Evolutionary conservation across 78 protist species (phyloP).

Genomic region (Pigoraptor vietnamica): DNA sequence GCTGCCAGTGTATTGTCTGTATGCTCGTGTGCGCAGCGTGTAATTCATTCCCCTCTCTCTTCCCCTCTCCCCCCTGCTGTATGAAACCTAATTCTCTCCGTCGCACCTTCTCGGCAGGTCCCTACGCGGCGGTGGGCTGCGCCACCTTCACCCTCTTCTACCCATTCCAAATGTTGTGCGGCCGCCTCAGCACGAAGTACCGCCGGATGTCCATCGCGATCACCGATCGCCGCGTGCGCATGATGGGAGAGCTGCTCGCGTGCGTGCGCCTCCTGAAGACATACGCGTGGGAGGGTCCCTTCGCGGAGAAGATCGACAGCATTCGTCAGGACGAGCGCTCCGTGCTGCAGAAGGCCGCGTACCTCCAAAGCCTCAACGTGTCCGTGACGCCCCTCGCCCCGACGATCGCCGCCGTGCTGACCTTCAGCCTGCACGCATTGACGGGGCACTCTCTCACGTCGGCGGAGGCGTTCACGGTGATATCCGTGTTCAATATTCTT

Average conservation of each 20-base stretch:
- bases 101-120: background rate
- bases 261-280: conserved; percentile 4
- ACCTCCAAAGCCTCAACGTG: background rate
- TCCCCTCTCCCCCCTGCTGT: background rate
- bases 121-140: background rate
- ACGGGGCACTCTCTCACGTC: background rate
- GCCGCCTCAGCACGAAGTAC: no score
- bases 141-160: background rate
- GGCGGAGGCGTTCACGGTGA: background rate
- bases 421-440: background rate
- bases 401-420: background rate
- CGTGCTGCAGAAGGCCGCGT: background rate
- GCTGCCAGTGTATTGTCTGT: background rate
- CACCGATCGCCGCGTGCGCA: conserved; percentile 5
- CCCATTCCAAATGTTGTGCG: background rate
- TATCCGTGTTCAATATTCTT: conserved; percentile 18
- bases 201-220: background rate
- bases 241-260: background rate
- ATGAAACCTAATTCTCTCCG: background rate
- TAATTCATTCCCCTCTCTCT: background rate
- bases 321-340: background rate
- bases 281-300: conserved; percentile 30
- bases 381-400: background rate
- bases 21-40: background rate
- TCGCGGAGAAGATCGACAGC: background rate